phyloP scores from a whole-genome alignment of 2,329 filamentous ascomycete genomes.

The Drechslerella stenobrocha region DNA sequence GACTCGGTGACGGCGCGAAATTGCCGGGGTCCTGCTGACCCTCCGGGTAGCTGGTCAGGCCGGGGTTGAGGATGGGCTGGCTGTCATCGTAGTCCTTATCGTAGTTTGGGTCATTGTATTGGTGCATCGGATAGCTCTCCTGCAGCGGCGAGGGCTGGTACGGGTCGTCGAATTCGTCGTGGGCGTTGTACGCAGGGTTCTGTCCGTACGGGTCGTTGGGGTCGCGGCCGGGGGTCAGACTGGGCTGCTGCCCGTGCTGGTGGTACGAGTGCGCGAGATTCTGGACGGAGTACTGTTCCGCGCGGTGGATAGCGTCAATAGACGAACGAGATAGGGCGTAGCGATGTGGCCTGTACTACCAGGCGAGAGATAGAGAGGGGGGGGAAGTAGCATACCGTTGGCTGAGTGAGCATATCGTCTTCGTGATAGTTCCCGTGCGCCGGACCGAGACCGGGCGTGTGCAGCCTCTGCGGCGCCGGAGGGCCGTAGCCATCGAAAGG shows the following conservation, averaged over 20 bases:
- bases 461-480: conserved; percentile 26
- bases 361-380: no score
- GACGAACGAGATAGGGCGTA: no score
- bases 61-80: conserved; percentile 55
- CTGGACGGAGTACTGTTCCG: conserved; percentile 73
- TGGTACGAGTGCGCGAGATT: conserved; percentile 68
- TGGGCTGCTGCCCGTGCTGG: conserved; percentile 62
- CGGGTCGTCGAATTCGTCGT: conserved; percentile 84
- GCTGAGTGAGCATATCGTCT: conserved; percentile 37
- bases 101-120: conserved; percentile 57
- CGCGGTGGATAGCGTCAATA: conserved; percentile 44
- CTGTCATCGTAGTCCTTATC: conserved; percentile 65
- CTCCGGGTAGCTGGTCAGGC: conserved; percentile 46
- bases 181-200: conserved; percentile 73
- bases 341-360: no score
- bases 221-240: conserved; percentile 61
- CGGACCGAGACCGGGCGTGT: conserved; percentile 39
- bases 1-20: conserved; percentile 60
- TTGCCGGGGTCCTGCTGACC: conserved; percentile 51
- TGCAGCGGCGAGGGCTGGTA: conserved; percentile 72
- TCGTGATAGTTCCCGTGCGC: conserved; percentile 46
- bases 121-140: conserved; percentile 61
- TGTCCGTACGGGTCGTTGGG: conserved; percentile 69
- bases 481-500: conserved; percentile 41
- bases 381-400: conserved; percentile 19